A percentile compares a stretch with the other conserved stretches of the same genome.
phyloP scores from a whole-genome alignment of 1,139 yeast genomes.

The Diutina neorugosa region DNA sequence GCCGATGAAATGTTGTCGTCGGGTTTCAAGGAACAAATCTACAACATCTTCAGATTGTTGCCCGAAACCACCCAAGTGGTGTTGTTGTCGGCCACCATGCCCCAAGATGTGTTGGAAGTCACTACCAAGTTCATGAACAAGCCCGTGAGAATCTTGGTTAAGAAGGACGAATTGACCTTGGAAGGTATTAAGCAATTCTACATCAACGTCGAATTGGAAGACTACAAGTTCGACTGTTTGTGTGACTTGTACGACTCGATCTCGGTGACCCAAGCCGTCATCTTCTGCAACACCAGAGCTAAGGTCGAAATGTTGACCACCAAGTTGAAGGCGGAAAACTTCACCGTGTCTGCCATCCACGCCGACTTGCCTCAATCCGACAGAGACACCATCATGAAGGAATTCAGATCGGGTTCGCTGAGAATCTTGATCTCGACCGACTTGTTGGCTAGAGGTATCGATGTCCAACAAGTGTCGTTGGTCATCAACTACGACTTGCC shows the following conservation, averaged over 20 bases:
- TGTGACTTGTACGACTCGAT: slow-evolving; percentile 95
- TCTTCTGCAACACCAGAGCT: slow-evolving; percentile 97
- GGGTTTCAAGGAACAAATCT: slow-evolving; percentile 96
- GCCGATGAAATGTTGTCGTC: slow-evolving; percentile 98
- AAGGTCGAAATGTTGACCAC: slow-evolving; percentile 93
- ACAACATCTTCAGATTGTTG: slow-evolving; percentile 88
- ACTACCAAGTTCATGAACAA: slow-evolving; percentile 95
- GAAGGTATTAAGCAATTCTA: slow-evolving; percentile 98
- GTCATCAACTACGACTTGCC: slow-evolving; percentile 98
- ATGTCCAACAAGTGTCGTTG: slow-evolving; percentile 96
- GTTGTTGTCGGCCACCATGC: slow-evolving; percentile 95
- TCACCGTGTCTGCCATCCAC: slow-evolving; percentile 95
- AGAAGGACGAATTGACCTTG: slow-evolving; percentile 94
- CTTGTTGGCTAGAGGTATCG: slow-evolving; percentile 98
- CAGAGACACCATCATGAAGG: slow-evolving; percentile 97
- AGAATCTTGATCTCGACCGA: slow-evolving; percentile 96
- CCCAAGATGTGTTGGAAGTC: slow-evolving; percentile 91
- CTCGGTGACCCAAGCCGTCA: slow-evolving; percentile 97
- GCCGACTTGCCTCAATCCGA: slow-evolving; percentile 95
- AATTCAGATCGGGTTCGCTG: slow-evolving; percentile 96
- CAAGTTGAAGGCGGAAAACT: slow-evolving; percentile 73
- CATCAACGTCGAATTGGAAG: slow-evolving; percentile 89
- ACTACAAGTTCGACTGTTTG: slow-evolving; percentile 88
- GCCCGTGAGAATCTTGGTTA: slow-evolving; percentile 94
- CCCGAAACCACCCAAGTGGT: slow-evolving; percentile 96